Conservation (phyloP, 345 rosid species). For the Ailanthus altissimus region DNA sequence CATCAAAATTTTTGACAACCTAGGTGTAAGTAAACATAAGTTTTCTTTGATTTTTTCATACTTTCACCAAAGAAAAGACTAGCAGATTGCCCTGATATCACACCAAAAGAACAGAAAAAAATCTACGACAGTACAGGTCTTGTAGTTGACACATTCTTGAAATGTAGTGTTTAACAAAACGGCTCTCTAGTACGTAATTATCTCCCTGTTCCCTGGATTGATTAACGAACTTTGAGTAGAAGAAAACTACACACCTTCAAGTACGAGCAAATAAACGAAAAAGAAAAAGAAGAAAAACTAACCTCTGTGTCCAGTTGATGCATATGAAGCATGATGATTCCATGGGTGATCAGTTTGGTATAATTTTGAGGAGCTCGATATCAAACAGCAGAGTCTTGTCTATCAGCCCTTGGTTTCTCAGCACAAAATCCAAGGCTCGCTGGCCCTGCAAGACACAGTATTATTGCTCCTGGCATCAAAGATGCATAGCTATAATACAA, state of each 20-base stretch:
- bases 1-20: slow-evolving; percentile 4
- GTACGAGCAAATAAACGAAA: not conserved
- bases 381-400: slow-evolving; percentile 94
- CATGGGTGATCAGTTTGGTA: slow-evolving; percentile 40
- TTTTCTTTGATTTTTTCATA: not conserved
- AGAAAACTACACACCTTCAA: not conserved
- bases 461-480: not conserved
- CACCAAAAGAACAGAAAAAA: slow-evolving; percentile 1
- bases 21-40: not conserved
- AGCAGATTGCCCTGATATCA: not conserved
- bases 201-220: slow-evolving; percentile 14
- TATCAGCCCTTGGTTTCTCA: slow-evolving; percentile 90
- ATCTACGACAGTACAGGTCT: not conserved
- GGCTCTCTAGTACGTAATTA: not conserved
- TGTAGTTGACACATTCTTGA: slow-evolving; percentile 1
- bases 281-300: not conserved
- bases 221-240: not conserved
- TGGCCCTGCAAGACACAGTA: slow-evolving; percentile 62
- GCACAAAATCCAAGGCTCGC: slow-evolving; percentile 91
- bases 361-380: slow-evolving; percentile 82
- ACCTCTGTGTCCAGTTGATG: slow-evolving; percentile 20
- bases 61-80: not conserved
- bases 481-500: slow-evolving; percentile 2
- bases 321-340: not conserved
- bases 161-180: slow-evolving; percentile 4